These are phyloP conservation scores for Backusella tarrabulga DNA, from an alignment of 192 early-diverging fungal genomes.

Conservation along the genomic window DNA sequence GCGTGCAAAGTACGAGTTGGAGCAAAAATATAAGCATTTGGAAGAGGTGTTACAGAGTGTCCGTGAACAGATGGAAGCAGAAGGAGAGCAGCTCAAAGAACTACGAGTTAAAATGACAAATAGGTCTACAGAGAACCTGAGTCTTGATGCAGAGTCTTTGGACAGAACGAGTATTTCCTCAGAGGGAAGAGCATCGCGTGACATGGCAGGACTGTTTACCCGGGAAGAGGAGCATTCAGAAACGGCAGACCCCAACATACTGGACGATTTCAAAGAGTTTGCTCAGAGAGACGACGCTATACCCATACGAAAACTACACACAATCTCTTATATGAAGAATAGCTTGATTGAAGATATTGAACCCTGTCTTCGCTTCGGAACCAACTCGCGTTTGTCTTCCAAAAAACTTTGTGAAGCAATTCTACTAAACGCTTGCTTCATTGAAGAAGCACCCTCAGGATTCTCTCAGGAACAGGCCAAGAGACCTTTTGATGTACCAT, in stretches of 20 bases:
- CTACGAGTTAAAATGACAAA: slow-evolving; percentile 75
- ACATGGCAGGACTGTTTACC: slow-evolving; percentile 1
- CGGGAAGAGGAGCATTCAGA: slow-evolving; percentile 24
- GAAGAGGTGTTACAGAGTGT: slow-evolving; percentile 66
- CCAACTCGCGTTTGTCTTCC: slow-evolving; percentile 82
- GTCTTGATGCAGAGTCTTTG: slow-evolving; percentile 58
- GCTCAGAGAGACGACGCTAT: slow-evolving; percentile 59
- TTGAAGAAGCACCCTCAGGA: slow-evolving; percentile 72
- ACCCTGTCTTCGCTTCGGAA: slow-evolving; percentile 92
- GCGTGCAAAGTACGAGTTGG: slow-evolving; percentile 50
- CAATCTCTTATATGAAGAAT: slow-evolving; percentile 82
- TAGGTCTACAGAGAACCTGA: slow-evolving; percentile 47
- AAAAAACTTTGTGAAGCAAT: slow-evolving; percentile 89
- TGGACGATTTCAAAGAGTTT: slow-evolving; percentile 90
- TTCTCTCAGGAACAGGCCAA: slow-evolving; percentile 47
- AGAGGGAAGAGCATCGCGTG: slow-evolving; percentile 47
- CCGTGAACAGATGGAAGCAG: slow-evolving; percentile 60
- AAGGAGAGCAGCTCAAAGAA: slow-evolving; percentile 83
- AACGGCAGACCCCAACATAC: slow-evolving; percentile 66
- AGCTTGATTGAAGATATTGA: slow-evolving; percentile 87
- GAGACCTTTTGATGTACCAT: slow-evolving; percentile 36
- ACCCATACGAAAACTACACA: slow-evolving; percentile 73
- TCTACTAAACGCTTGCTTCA: slow-evolving; percentile 77
- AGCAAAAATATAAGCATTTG: slow-evolving; percentile 51
- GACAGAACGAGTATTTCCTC: slow-evolving; percentile 74